Conservation (phyloP, 2,329 filamentous ascomycete genomes). For the Lecanicillium sp. region DNA sequence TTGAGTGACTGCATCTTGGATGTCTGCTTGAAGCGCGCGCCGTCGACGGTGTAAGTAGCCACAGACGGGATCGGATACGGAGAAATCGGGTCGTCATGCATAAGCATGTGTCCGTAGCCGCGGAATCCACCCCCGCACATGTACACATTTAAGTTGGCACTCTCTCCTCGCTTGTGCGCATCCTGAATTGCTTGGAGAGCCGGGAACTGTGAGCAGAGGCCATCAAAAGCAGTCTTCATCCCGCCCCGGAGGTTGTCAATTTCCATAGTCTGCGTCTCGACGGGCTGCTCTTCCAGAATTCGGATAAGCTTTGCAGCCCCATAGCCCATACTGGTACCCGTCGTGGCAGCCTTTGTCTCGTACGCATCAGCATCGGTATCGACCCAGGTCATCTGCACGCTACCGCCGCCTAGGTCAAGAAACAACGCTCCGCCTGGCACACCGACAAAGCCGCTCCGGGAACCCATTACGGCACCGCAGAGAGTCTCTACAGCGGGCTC, state of each 20-base stretch:
- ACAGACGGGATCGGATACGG: constrained; percentile 81
- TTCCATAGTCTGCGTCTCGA: constrained; percentile 35
- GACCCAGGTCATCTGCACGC: constrained; percentile 57
- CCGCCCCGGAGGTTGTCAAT: constrained; percentile 45
- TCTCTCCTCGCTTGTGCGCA: constrained; percentile 23
- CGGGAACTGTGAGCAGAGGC: constrained; percentile 40
- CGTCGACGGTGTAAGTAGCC: constrained; percentile 65
- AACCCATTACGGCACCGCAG: constrained; percentile 70
- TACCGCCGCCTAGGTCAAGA: constrained; percentile 76
- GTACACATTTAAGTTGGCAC: constrained; percentile 58
- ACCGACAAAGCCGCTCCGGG: constrained; percentile 61
- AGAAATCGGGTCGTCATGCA: constrained; percentile 63
- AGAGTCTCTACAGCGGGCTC: constrained; percentile 74
- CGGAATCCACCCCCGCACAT: constrained; percentile 86
- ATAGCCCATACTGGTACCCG: constrained; percentile 51
- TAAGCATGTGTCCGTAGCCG: constrained; percentile 83
- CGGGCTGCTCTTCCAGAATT: constrained; percentile 33
- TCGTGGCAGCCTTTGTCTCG: constrained; percentile 42
- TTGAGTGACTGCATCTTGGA: constrained; percentile 43
- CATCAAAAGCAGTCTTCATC: constrained; percentile 52
- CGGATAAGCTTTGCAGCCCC: constrained; percentile 50
- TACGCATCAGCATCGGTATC: constrained; percentile 40
- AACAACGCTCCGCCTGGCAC: constrained; percentile 62
- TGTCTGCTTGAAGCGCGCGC: constrained; percentile 49
- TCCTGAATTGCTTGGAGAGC: constrained; percentile 33